These are phyloP conservation scores for Cyclocybe aegerita DNA, from an alignment of 768 basidiomycete species.

Conservation along the genomic window DNA sequence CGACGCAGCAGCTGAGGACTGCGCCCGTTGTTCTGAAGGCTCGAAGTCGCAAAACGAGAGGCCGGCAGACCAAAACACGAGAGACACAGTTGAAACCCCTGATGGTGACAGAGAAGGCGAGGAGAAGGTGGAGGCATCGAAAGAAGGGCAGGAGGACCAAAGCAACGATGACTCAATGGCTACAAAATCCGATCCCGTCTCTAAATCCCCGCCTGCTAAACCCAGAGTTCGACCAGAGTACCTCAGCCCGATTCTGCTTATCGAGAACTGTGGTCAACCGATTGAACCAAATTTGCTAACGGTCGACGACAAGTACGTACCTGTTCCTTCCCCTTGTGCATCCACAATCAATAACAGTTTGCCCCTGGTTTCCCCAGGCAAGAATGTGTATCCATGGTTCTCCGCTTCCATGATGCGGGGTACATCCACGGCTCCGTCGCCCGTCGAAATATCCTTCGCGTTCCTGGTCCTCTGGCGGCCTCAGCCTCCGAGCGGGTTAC, in stretches of 20 bases:
- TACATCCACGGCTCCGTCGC: constrained; percentile 35
- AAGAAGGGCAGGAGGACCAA: no score
- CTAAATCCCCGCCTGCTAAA: no score
- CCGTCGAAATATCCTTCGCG: constrained; percentile 33
- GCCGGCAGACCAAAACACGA: no score
- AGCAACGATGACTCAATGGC: no score
- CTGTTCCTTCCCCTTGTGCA: not conserved
- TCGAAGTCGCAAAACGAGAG: no score
- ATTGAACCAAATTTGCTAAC: constrained; percentile 21
- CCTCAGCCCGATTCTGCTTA: constrained; percentile 37
- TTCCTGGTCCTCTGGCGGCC: constrained; percentile 27
- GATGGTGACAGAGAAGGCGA: no score
- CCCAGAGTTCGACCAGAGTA: constrained; percentile 6
- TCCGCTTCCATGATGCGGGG: constrained; percentile 30
- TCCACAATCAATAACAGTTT: not conserved
- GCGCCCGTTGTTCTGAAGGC: no score
- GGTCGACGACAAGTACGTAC: constrained; percentile 33
- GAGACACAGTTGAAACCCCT: no score
- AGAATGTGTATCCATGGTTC: constrained; percentile 36
- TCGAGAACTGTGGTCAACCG: constrained; percentile 38
- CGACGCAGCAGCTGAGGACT: no score
- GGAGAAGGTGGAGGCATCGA: no score
- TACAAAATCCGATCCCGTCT: no score
- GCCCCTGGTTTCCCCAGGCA: constrained; percentile 16
- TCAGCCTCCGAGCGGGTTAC: constrained; percentile 5